Evolutionary conservation across 345 rosid species (phyloP), one percentile per base, ranked within the genome.

Genomic region (Trapa incisa): DNA sequence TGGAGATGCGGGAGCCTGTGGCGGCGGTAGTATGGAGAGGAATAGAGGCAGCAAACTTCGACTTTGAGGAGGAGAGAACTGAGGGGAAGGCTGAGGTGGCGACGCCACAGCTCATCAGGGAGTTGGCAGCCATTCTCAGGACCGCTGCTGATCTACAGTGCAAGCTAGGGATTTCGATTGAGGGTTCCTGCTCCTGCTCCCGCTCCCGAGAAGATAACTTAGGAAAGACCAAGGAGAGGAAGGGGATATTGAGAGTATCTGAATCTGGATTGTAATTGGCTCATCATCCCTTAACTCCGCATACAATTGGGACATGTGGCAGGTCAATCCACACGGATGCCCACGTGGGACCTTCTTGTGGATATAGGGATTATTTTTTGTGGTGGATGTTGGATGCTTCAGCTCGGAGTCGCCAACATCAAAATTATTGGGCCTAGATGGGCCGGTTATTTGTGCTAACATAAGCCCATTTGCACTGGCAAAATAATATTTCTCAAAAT

Each of bases 101-200:
- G 62, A 94, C 72, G 78, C 97, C 95, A 66, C 87, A 87, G 84
- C 98, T 86, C 89, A 87, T 85, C 73, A 87, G 65, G 9, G 93
- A 64, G 70, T 88, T 88, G 56, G 96, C 67, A 13, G 98, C 93
- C 94, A 89, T 74, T 39, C 36, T 67, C 47, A 4, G 32, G 54
- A 7, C 36, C 2, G 62, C 61, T 61, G 43, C 6, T 3, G 6
- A 39, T 39, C 42, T 6, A 39, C 42, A 39, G 42, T 3, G 42
- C 6, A 39, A 39, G 50, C 42, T 60, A 48, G 47, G 47, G 47
- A 45, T 6, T 58, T 54, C 9, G 61, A 16, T 17, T 47, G 62
- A 2, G 71, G 10, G 4, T 42, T 22, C 29, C 29, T 22, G 29
- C 29, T 22, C 29, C 29, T 22, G 29, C 29, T 22, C 29, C 29